Evolutionary conservation across 108 stramenopile genomes (phyloP).

Genomic region (Mediolabrus comicus): DNA sequence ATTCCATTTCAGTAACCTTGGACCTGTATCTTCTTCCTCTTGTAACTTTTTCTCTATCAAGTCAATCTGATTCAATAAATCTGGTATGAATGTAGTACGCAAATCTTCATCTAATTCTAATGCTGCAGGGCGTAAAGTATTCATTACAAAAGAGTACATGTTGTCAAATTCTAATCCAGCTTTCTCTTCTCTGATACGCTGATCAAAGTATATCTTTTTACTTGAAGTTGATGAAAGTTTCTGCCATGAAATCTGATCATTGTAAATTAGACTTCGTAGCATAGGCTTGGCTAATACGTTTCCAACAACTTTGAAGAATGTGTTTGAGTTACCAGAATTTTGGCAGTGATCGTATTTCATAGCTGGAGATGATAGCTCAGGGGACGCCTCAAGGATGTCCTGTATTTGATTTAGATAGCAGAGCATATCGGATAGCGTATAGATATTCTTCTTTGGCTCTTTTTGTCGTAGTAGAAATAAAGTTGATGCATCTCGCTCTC

Average conservation of each 20-base stretch:
- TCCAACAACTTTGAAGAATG: constrained; percentile 28
- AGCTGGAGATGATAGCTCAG: constrained; percentile 3
- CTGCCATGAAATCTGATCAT: not conserved
- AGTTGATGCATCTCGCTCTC: not conserved
- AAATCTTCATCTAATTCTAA: constrained; percentile 12
- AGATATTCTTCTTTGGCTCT: not conserved
- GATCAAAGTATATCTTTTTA: constrained; percentile 18
- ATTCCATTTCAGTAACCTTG: not conserved
- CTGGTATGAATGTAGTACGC: constrained; percentile 3
- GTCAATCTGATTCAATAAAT: constrained; percentile 11
- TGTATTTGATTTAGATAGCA: not conserved
- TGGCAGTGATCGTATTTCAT: constrained; percentile 7
- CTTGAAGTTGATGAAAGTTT: not conserved
- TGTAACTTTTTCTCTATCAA: not conserved
- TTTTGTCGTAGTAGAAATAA: not conserved
- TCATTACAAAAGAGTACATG: constrained; percentile 17
- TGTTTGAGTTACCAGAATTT: not conserved
- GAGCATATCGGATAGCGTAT: constrained; percentile 1
- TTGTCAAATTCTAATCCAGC: constrained; percentile 17
- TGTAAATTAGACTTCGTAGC: constrained; percentile 28
- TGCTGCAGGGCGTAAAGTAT: constrained; percentile 17
- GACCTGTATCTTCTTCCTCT: not conserved
- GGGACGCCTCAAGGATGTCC: not conserved
- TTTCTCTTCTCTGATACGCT: constrained; percentile 27
- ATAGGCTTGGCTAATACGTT: constrained; percentile 26